phyloP scores from a whole-genome alignment of 2,329 filamentous ascomycete species.

The Diaporthe batatas region DNA sequence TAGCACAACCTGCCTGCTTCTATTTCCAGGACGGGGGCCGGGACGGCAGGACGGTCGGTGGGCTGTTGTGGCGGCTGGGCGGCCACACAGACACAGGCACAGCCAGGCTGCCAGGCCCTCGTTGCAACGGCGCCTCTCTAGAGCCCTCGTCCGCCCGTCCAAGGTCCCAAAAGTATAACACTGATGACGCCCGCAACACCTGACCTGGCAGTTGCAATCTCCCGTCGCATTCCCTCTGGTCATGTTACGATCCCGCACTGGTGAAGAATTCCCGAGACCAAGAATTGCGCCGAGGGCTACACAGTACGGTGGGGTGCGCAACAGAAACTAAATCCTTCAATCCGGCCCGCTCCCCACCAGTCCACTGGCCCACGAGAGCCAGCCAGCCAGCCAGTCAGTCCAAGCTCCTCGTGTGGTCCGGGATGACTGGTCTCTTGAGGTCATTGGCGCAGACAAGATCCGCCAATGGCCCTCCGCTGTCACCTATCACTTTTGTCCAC shows the following conservation, averaged over 20 bases:
- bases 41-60: background rate
- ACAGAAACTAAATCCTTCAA: constrained; percentile 31
- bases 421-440: background rate
- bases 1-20: constrained; percentile 22
- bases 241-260: constrained; percentile 29
- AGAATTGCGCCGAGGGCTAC: constrained; percentile 8
- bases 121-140: constrained; percentile 11
- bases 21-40: constrained; percentile 29
- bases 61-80: constrained; percentile 27
- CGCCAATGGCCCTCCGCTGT: background rate
- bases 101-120: constrained; percentile 2
- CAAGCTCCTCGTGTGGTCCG: constrained; percentile 4
- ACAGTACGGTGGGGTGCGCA: constrained; percentile 1
- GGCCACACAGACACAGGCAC: constrained; percentile 25
- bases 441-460: background rate
- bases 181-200: constrained; percentile 25
- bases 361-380: constrained; percentile 9
- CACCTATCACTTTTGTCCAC: background rate
- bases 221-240: constrained; percentile 30
- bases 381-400: background rate
- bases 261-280: constrained; percentile 29
- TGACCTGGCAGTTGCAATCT: constrained; percentile 23
- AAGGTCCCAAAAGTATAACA: constrained; percentile 23
- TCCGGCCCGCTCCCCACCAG: constrained; percentile 31
- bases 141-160: background rate